Percentiles rank a stretch among this genome's conserved stretches.
These are phyloP conservation scores for Hypsizygus ulmarius DNA, from an alignment of 1,284 basidiomycete genomes.

Conservation along the genomic window DNA sequence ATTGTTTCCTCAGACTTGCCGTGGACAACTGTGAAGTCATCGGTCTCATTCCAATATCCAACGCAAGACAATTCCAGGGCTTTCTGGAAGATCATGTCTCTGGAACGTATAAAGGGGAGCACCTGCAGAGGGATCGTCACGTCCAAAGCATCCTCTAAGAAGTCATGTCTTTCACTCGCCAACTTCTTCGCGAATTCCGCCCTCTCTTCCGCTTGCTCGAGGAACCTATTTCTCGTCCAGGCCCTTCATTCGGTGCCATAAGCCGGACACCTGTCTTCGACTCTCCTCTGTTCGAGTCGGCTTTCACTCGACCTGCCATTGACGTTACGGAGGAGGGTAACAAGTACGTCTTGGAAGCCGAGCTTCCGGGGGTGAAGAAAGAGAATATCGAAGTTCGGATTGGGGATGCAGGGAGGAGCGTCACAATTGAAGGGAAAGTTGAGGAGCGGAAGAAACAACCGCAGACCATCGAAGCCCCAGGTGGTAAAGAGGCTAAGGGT, in stretches of 20 bases:
- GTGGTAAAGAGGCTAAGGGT: constrained; percentile 16
- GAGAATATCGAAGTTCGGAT: constrained; percentile 71
- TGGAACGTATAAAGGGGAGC: constrained; percentile 8
- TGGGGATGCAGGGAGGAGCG: constrained; percentile 63
- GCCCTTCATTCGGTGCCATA: constrained; percentile 28
- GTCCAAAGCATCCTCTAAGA: constrained; percentile 1
- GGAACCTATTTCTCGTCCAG: constrained; percentile 50
- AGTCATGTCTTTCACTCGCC: constrained; percentile 63
- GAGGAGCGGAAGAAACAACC: constrained; percentile 28
- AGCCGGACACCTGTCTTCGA: constrained; percentile 26
- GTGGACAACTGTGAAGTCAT: too few species aligned
- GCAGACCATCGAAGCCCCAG: constrained; percentile 20
- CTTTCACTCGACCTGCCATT: constrained; percentile 55
- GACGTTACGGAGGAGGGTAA: constrained; percentile 66
- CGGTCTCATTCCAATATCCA: too few species aligned
- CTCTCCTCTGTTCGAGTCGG: constrained; percentile 49
- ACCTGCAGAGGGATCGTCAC: not conserved
- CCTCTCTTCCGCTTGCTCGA: constrained; percentile 67
- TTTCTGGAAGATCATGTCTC: constrained; percentile 11
- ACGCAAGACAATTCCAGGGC: not conserved
- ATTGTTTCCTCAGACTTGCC: too few species aligned
- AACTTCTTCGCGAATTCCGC: constrained; percentile 68
- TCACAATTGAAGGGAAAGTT: constrained; percentile 70
- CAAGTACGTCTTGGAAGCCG: constrained; percentile 69
- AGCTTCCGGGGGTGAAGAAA: constrained; percentile 76